Evolutionary conservation across 495 filamentous ascomycete species (phyloP), one percentile per base, ranked within the genome.

Genomic region (Penicilliopsis zonata): DNA sequence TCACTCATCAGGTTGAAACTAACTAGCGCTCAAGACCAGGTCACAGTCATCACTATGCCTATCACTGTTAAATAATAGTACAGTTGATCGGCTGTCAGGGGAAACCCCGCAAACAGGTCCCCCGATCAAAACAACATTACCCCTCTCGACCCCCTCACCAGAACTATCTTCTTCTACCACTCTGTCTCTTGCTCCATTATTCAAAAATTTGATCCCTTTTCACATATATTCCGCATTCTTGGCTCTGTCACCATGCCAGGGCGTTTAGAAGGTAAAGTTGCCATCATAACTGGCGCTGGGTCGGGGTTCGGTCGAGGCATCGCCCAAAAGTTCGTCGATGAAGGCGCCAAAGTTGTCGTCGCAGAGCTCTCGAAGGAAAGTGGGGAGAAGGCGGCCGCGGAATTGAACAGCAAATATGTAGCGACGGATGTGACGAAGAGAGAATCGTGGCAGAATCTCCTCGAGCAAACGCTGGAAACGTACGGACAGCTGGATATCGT

Each of bases 281-380:
- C 65, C 31, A 64, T 70, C 28, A 54, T 70, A 17, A 70, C 59
- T 10, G 57, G 57, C 0, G 38, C 44, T 3, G 50, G 41, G 2
- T 70, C 65, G 1, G 71, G 71, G 10, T 74, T 71, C 38, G 71
- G 71, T 18, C 49, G 51, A 25, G 68, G 55, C 23, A 72, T 76
- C 23, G 65, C 57, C 12, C 52, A 57, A 13, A 59, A 60, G 28
- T 74, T 69, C 41, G 61, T 56, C 7, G 38, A 56, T 28, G 68
- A 74, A 44, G 70, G 70, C 9, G 65, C 58, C 18, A 59, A 57
- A 31, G 65, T 74, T 2, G 44, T 76, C 31, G 52, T 72, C 18
- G 67, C 64, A 9, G 70, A 74, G 37, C 52, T 74, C 20, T 59
- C 67, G 3, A 43, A 34, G 13, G 34, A 48, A 9, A 30, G 23